Conservation (phyloP, 2,329 filamentous ascomycete genomes). For the Aspergillus fructus region DNA sequence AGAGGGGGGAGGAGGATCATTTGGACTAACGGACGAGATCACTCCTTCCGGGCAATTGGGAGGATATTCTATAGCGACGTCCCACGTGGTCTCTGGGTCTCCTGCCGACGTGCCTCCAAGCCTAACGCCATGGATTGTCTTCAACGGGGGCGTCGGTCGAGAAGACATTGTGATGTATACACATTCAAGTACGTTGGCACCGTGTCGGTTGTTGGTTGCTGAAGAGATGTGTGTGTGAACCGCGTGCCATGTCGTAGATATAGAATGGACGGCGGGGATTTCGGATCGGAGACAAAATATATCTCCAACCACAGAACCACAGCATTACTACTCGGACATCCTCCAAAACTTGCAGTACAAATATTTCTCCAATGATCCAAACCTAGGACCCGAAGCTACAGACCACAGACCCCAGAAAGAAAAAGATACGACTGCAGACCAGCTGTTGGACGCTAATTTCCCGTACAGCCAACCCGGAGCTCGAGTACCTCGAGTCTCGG, state of each 20-base stretch:
- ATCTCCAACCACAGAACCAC: background rate
- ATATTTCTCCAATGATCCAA: background rate
- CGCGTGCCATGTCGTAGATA: background rate
- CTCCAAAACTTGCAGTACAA: background rate
- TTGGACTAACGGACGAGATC: conserved; percentile 21
- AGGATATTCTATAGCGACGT: conserved; percentile 28
- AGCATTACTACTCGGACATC: background rate
- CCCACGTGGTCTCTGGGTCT: conserved; percentile 29
- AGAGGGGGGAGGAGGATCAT: conserved; percentile 24
- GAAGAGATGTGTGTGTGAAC: background rate
- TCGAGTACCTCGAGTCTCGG: background rate
- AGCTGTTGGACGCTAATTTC: background rate
- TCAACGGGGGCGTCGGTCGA: conserved; percentile 14
- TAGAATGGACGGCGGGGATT: background rate
- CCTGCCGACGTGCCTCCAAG: conserved; percentile 18
- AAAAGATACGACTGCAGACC: background rate
- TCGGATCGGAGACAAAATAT: background rate
- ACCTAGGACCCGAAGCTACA: background rate
- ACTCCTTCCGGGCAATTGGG: conserved; percentile 3
- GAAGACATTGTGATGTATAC: conserved; percentile 10
- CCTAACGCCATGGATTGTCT: conserved; percentile 27
- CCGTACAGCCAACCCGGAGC: background rate
- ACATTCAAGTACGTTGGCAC: background rate
- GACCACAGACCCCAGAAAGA: background rate
- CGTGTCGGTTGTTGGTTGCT: background rate